Conservation (phyloP, 208 protist species). For the Endotrypanum monterogeii region DNA sequence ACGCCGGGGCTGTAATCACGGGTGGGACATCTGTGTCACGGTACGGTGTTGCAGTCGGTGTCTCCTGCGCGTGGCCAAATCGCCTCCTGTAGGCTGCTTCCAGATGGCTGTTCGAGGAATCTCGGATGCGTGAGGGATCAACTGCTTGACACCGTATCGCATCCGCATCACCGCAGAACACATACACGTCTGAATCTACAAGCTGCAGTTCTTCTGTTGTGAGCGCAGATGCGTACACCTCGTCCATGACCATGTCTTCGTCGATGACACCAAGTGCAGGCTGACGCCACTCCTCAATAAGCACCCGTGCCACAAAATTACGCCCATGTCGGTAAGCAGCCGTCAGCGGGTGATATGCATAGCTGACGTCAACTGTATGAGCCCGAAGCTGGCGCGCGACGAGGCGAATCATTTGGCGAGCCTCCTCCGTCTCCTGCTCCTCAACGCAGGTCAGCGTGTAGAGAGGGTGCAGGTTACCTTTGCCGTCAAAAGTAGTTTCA, state of each 20-base stretch:
- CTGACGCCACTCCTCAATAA: slow-evolving; percentile 30
- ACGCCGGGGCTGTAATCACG: slow-evolving; percentile 14
- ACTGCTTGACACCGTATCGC: slow-evolving; percentile 34
- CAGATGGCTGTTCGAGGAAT: slow-evolving; percentile 33
- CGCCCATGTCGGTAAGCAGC: slow-evolving; percentile 49
- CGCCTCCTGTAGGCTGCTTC: slow-evolving; percentile 21
- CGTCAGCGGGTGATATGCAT: slow-evolving; percentile 60
- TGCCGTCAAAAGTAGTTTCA: background rate
- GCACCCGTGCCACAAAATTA: slow-evolving; percentile 26
- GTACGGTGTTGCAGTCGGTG: slow-evolving; percentile 7
- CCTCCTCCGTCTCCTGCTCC: slow-evolving; percentile 27
- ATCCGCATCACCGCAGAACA: slow-evolving; percentile 42
- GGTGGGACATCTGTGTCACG: slow-evolving; percentile 14
- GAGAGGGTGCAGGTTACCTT: slow-evolving; percentile 18
- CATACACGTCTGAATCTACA: slow-evolving; percentile 35
- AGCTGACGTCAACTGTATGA: slow-evolving; percentile 35
- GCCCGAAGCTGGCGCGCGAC: slow-evolving; percentile 22
- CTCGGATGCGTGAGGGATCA: slow-evolving; percentile 24
- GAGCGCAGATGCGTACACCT: slow-evolving; percentile 57
- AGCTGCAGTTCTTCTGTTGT: slow-evolving; percentile 31
- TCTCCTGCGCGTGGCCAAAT: slow-evolving; percentile 6
- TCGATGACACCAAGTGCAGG: background rate
- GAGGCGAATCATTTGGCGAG: slow-evolving; percentile 23
- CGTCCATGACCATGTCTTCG: slow-evolving; percentile 30
- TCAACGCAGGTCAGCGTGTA: slow-evolving; percentile 26